A percentile compares a stretch with the other conserved stretches of the same genome.
Evolutionary conservation across 768 basidiomycete genomes (phyloP).

Genomic region (Cyclocybe aegerita): DNA sequence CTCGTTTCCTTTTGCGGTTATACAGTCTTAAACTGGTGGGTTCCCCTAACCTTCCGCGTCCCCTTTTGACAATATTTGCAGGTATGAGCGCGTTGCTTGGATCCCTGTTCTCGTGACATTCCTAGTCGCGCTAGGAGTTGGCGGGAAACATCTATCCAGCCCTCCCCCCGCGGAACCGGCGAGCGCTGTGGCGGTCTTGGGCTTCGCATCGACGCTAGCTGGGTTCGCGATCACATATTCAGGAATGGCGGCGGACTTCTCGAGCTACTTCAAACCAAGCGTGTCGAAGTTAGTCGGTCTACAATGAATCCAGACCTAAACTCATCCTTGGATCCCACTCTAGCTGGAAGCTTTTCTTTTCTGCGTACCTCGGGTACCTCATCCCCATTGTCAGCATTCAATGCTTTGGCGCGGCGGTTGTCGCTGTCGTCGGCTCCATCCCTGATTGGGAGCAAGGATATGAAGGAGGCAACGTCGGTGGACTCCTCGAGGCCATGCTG

Average conservation of each 20-base stretch:
- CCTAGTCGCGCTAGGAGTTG: constrained; percentile 68
- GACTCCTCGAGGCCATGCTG: too few species aligned
- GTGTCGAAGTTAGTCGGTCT: constrained; percentile 48
- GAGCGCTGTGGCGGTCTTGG: constrained; percentile 52
- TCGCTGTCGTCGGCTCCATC: too few species aligned
- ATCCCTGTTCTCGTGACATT: constrained; percentile 76
- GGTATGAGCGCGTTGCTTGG: constrained; percentile 77
- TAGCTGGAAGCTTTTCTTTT: constrained; percentile 65
- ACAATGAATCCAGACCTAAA: neutral
- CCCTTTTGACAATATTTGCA: constrained; percentile 11
- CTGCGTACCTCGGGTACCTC: constrained; percentile 69
- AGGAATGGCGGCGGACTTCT: constrained; percentile 69
- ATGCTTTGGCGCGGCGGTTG: too few species aligned
- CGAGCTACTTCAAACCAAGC: constrained; percentile 61
- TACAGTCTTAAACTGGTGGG: constrained; percentile 44
- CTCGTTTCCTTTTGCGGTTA: constrained; percentile 62
- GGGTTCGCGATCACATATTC: constrained; percentile 72
- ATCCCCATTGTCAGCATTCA: constrained; percentile 47
- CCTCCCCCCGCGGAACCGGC: constrained; percentile 51
- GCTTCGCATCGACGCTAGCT: constrained; percentile 68
- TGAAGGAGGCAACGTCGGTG: too few species aligned
- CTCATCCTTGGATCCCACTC: too few species aligned
- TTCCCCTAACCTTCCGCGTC: neutral
- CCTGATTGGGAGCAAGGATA: too few species aligned
- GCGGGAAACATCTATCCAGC: constrained; percentile 64